phyloP scores from a whole-genome alignment of 75 land plant species.

The Pinus tabuliformis region DNA sequence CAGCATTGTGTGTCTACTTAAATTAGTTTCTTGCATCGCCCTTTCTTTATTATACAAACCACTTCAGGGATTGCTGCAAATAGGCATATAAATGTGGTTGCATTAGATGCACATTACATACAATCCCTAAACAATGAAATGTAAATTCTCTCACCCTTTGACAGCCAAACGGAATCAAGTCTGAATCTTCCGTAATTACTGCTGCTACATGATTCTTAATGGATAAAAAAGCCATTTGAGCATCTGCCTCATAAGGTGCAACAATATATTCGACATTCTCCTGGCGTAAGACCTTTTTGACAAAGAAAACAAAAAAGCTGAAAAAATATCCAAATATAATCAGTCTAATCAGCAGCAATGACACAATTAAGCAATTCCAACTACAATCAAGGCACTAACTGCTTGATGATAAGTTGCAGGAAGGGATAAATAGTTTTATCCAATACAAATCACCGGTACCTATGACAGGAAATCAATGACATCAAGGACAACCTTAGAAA shows the following conservation, averaged over 20 bases:
- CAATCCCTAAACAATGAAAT: background rate
- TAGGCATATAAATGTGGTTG: background rate
- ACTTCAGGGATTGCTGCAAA: background rate
- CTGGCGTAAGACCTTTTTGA: conserved; percentile 69
- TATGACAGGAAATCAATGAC: background rate
- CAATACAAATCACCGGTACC: background rate
- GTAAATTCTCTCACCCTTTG: conserved; percentile 48
- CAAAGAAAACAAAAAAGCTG: background rate
- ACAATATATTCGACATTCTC: conserved; percentile 82
- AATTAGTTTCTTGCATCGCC: too few relatives aligned
- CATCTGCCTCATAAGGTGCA: conserved; percentile 99
- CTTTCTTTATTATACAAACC: too few relatives aligned
- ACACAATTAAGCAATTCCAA: background rate
- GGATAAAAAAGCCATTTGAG: conserved; percentile 92
- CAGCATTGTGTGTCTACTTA: background rate
- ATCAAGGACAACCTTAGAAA: background rate
- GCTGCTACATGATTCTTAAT: conserved; percentile 69
- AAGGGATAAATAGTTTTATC: background rate
- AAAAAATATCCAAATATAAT: conserved; percentile 1
- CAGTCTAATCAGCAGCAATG: background rate
- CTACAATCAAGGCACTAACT: background rate
- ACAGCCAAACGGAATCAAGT: conserved; percentile 90
- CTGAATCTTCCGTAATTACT: conserved; percentile 95
- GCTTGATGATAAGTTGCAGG: background rate
- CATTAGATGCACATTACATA: background rate